Conservation (phyloP, 2,329 filamentous ascomycete genomes). For the Phaeosphaeriaceae sp. region DNA sequence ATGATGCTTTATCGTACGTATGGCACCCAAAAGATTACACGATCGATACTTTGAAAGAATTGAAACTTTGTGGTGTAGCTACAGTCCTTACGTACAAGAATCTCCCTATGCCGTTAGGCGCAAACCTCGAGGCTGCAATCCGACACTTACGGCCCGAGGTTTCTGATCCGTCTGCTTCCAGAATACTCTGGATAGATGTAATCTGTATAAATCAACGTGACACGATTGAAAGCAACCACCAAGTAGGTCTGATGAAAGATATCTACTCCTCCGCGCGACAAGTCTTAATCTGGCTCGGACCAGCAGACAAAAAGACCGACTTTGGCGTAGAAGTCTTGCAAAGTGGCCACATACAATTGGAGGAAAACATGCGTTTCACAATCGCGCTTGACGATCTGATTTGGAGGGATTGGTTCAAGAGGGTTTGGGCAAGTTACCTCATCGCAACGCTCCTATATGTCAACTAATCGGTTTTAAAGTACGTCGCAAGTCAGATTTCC, state of each 20-base stretch:
- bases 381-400: background rate
- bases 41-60: background rate
- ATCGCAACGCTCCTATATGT: background rate
- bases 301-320: background rate
- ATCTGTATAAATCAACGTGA: background rate
- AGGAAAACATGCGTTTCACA: background rate
- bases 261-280: background rate
- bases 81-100: background rate
- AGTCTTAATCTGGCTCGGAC: background rate
- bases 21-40: background rate
- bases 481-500: background rate
- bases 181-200: background rate
- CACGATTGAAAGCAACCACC: background rate
- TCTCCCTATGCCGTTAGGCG: background rate
- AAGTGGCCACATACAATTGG: background rate
- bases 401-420: background rate
- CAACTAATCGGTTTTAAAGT: background rate
- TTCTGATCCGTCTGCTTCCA: background rate
- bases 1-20: slow-evolving; percentile 1
- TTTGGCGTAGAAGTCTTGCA: background rate
- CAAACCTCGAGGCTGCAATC: background rate
- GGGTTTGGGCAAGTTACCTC: background rate
- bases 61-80: background rate
- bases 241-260: background rate
- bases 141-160: background rate